A percentile compares a stretch with the other conserved stretches of the same genome.
phyloP scores from a whole-genome alignment of 1,284 basidiomycete species.

The Ceratobasidium sp. region DNA sequence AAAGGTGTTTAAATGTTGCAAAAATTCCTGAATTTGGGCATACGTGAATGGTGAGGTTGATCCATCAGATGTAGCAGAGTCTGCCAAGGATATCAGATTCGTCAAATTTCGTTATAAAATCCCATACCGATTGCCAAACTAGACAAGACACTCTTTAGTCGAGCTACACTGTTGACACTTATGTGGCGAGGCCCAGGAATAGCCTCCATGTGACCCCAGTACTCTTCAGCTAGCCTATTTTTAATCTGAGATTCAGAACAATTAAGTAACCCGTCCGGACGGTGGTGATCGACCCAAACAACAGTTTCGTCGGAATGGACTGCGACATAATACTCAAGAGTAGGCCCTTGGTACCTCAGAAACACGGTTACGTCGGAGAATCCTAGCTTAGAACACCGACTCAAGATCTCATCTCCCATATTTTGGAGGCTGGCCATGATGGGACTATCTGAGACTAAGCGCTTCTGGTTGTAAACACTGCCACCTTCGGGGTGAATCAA shows the following conservation, averaged over 20 bases:
- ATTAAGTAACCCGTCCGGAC: not conserved
- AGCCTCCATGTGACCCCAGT: conserved; percentile 7
- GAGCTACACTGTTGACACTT: not conserved
- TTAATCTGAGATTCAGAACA: not conserved
- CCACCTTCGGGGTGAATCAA: no score
- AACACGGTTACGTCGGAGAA: not conserved
- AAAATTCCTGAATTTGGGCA: not conserved
- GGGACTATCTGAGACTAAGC: no score
- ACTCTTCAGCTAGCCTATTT: conserved; percentile 4
- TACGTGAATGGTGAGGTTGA: no score
- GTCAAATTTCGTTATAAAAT: not conserved
- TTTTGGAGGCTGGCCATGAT: no score
- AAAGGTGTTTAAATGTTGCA: not conserved
- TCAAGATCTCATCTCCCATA: not conserved
- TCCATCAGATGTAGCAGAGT: no score
- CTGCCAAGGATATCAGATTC: no score
- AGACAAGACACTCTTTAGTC: not conserved
- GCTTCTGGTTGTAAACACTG: no score
- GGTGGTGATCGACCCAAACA: no score
- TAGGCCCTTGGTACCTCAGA: not conserved
- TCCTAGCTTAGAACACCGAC: not conserved
- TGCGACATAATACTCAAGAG: conserved; percentile 8
- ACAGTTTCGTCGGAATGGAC: not conserved
- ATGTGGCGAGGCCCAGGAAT: not conserved
- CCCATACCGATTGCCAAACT: not conserved